Evolutionary conservation across 176 grass and related monocot genomes (phyloP).

Genomic region (Bromus sterilis): DNA sequence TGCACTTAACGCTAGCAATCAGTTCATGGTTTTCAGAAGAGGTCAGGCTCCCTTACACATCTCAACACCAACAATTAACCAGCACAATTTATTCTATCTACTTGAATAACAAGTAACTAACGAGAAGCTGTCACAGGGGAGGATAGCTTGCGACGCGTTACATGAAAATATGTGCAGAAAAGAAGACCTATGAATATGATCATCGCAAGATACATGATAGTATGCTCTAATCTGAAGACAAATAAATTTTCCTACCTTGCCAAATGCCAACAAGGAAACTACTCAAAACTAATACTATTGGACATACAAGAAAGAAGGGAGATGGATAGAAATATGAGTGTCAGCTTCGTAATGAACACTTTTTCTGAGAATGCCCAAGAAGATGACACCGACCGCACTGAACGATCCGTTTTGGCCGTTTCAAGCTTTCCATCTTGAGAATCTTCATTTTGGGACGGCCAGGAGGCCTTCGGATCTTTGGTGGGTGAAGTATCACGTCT

Average conservation of each 20-base stretch:
- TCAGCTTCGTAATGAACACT: slow-evolving; percentile 67
- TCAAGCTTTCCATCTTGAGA: slow-evolving; percentile 87
- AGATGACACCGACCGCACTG: slow-evolving; percentile 89
- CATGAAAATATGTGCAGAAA: not conserved
- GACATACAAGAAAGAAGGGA: not conserved
- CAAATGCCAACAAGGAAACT: slow-evolving; percentile 4
- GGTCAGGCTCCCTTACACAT: not conserved
- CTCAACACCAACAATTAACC: not conserved
- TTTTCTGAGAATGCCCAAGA: slow-evolving; percentile 96
- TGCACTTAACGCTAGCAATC: not conserved
- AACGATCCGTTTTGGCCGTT: slow-evolving; percentile 82
- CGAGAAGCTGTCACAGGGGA: not conserved
- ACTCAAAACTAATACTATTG: not conserved
- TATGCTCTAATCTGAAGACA: not conserved
- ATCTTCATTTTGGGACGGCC: slow-evolving; percentile 99
- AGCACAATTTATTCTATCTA: not conserved
- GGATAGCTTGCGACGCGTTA: not conserved
- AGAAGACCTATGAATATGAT: not conserved
- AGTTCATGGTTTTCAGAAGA: not conserved
- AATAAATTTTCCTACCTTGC: not conserved
- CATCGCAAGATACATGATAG: not conserved
- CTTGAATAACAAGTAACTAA: not conserved
- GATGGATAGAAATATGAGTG: not conserved
- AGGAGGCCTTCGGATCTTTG: slow-evolving; percentile 73
- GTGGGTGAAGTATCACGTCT: slow-evolving; percentile 57